phyloP scores from a whole-genome alignment of 2,329 filamentous ascomycete species.

The Trichoderma atroviride region DNA sequence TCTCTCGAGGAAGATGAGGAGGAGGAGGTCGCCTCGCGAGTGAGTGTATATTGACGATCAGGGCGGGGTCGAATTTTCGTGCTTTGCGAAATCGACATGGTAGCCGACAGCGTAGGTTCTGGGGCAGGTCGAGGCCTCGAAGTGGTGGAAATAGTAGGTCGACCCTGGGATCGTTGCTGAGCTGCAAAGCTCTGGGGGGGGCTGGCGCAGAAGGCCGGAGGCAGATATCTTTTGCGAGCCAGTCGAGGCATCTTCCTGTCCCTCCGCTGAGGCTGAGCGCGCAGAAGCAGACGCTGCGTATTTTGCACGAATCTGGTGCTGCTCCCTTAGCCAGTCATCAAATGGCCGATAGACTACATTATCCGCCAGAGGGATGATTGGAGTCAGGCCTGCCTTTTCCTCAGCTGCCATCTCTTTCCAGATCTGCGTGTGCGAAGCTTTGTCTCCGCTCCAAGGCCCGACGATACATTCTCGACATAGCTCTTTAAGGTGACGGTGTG shows the following conservation, averaged over 20 bases:
- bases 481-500: slow-evolving; percentile 56
- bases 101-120: slow-evolving; percentile 32
- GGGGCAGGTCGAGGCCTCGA: slow-evolving; percentile 34
- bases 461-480: slow-evolving; percentile 62
- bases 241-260: slow-evolving; percentile 41
- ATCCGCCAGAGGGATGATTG: slow-evolving; percentile 62
- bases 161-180: slow-evolving; percentile 63
- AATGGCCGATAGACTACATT: slow-evolving; percentile 67
- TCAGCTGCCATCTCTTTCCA: slow-evolving; percentile 71
- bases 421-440: slow-evolving; percentile 56
- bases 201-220: slow-evolving; percentile 53
- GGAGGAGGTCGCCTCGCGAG: slow-evolving; percentile 3
- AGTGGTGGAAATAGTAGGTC: slow-evolving; percentile 41
- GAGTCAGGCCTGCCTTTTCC: slow-evolving; percentile 66
- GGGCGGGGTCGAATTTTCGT: slow-evolving; percentile 36
- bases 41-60: slow-evolving; percentile 29
- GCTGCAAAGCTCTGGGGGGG: slow-evolving; percentile 68
- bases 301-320: slow-evolving; percentile 44
- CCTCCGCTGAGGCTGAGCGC: slow-evolving; percentile 32
- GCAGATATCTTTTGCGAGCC: slow-evolving; percentile 39
- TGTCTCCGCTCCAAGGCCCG: slow-evolving; percentile 55
- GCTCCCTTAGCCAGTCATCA: slow-evolving; percentile 61
- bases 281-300: slow-evolving; percentile 38
- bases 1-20: slow-evolving; percentile 30
- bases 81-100: slow-evolving; percentile 37